Evolutionary conservation across 371 early-diverging fungal genomes (phyloP), one percentile per base, ranked within the genome.

Genomic region (Dichotomocladium elegans): DNA sequence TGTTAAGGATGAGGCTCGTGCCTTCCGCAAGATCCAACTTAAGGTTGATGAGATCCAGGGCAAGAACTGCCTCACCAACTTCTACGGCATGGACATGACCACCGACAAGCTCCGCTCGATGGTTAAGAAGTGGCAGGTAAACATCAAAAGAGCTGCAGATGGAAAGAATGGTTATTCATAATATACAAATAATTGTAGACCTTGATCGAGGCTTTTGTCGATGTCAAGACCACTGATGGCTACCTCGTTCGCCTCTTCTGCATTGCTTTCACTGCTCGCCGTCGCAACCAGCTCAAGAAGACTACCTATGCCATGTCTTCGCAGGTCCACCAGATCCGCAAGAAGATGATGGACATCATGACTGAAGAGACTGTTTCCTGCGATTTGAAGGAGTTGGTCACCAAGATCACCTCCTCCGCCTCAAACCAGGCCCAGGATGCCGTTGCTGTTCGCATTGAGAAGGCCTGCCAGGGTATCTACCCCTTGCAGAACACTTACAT

Each of bases 321-420:
- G 53, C 99, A 99, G 83, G 95, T 99, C 82, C 95, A 95, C 65
- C 85, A 86, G 69, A 99, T 99, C 82, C 95, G 99, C 83, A 95
- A 99, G 89, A 97, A 98, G 92, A 99, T 99, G 95, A 95, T 98
- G 79, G 99, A 99, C 71, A 90, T 99, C 80, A 92, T 99, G 82
- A 86, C 80, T 65, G 84, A 88, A 57, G 97, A 99, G 83, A 85
- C 95, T 44, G 55, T 85, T 59, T 77, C 86, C 30, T 88, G 92
- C 83, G 96, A 97, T 77, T 82, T 99, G 70, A 93, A 95, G 86
- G 95, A 95, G 71, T 82, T 99, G 37, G 92, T 99, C 73, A 86
- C 86, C 77, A 99, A 99, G 93, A 86, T 99, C 47, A 83, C 88
- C 72, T 77, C 86, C 54, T 70, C 74, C 63, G 74, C 78, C 41